These are phyloP conservation scores for Onygena corvina DNA, from an alignment of 2,329 filamentous ascomycete species.

Conservation along the genomic window DNA sequence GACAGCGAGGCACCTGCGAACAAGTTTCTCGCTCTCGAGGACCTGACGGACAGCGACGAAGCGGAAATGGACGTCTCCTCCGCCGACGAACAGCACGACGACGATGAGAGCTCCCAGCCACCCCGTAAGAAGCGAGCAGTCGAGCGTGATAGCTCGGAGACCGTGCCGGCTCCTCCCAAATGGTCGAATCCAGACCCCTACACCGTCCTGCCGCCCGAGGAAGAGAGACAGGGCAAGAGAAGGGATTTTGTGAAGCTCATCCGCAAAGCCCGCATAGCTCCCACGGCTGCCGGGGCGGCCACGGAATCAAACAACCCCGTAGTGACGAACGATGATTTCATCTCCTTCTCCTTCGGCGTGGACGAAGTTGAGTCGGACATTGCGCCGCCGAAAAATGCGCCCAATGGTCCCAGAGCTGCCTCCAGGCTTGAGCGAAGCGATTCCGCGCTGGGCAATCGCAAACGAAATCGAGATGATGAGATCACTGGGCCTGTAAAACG, in stretches of 20 bases:
- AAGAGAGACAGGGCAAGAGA: slow-evolving; percentile 61
- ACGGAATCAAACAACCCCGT: slow-evolving; percentile 43
- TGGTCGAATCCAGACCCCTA: slow-evolving; percentile 98
- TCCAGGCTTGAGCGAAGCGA: slow-evolving; percentile 23
- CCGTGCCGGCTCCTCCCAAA: slow-evolving; percentile 44
- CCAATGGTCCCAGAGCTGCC: slow-evolving; percentile 24
- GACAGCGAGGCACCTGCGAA: slow-evolving; percentile 21
- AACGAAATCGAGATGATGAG: slow-evolving; percentile 60
- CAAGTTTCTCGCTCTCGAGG: slow-evolving; percentile 29
- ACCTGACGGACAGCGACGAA: slow-evolving; percentile 37
- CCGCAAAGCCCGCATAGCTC: slow-evolving; percentile 64
- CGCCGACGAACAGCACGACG: slow-evolving; percentile 22
- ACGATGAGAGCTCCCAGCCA: slow-evolving; percentile 21
- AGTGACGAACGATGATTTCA: slow-evolving; percentile 63
- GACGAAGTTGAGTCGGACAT: slow-evolving; percentile 20
- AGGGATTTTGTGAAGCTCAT: slow-evolving; percentile 84
- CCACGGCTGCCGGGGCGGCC: slow-evolving; percentile 32
- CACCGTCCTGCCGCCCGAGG: slow-evolving; percentile 68
- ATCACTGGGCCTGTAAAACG: slow-evolving; percentile 41
- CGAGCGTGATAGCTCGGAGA: slow-evolving; percentile 16
- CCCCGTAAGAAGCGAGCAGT: slow-evolving; percentile 32
- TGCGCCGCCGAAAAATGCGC: slow-evolving; percentile 27
- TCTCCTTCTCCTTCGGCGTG: slow-evolving; percentile 57
- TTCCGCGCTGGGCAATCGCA: slow-evolving; percentile 51
- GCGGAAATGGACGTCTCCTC: slow-evolving; percentile 35